phyloP scores from a whole-genome alignment of 139 green algal genomes.

The Zygnema cylindricum region DNA sequence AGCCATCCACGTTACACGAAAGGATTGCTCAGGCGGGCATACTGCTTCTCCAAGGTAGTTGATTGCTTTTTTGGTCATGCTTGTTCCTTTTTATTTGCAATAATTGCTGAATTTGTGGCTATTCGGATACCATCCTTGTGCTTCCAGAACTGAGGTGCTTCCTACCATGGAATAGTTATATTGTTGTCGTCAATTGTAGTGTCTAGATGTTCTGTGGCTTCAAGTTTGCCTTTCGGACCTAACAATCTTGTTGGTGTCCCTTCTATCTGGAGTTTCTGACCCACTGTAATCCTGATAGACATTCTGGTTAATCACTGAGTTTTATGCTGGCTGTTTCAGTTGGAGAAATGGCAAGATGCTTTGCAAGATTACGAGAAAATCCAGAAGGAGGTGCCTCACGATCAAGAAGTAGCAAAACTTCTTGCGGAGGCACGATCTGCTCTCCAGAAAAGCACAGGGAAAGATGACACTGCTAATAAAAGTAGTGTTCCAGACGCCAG shows the following conservation, averaged over 20 bases:
- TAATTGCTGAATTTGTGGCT: too few species aligned
- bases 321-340: background rate
- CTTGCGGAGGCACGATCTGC: slow-evolving; percentile 2
- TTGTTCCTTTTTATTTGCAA: too few species aligned
- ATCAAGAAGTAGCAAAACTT: slow-evolving; percentile 17
- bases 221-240: too few species aligned
- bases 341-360: slow-evolving; percentile 26
- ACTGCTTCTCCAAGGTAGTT: slow-evolving; percentile 14
- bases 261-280: background rate
- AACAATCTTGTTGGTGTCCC: background rate
- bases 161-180: too few species aligned
- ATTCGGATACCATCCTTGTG: too few species aligned
- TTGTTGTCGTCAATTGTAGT: too few species aligned
- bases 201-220: too few species aligned
- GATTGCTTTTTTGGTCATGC: too few species aligned
- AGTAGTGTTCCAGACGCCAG: background rate
- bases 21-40: slow-evolving; percentile 9
- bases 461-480: background rate
- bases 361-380: slow-evolving; percentile 21
- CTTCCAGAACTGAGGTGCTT: too few species aligned
- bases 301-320: background rate
- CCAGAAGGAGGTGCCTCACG: slow-evolving; percentile 19
- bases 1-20: slow-evolving; percentile 24
- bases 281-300: background rate
- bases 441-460: slow-evolving; percentile 9